Conservation (phyloP, 2,329 filamentous ascomycete species). For the Pyrenophora seminiperda region DNA sequence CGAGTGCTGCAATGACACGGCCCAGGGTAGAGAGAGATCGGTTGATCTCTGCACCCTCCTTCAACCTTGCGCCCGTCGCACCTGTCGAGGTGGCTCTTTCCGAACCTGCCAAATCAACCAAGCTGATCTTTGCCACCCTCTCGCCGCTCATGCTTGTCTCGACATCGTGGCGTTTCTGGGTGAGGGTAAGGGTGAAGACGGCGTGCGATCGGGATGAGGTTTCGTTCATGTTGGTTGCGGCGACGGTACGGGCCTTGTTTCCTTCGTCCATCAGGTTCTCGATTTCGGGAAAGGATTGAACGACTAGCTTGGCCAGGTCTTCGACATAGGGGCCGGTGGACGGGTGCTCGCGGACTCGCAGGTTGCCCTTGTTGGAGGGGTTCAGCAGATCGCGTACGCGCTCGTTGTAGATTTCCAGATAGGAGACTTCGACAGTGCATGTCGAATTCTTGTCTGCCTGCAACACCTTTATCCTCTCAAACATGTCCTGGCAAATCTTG, state of each 20-base stretch:
- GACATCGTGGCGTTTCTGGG: slow-evolving; percentile 86
- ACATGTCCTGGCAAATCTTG: slow-evolving; percentile 97
- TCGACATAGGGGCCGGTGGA: slow-evolving; percentile 98
- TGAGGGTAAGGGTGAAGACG: slow-evolving; percentile 94
- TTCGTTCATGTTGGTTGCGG: slow-evolving; percentile 99
- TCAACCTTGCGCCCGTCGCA: slow-evolving; percentile 90
- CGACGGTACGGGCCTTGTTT: slow-evolving; percentile 97
- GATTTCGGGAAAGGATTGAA: slow-evolving; percentile 92
- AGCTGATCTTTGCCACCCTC: slow-evolving; percentile 95
- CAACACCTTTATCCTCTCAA: slow-evolving; percentile 76
- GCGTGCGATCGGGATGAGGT: slow-evolving; percentile 98
- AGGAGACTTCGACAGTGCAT: slow-evolving; percentile 96
- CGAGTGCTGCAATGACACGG: slow-evolving; percentile 94
- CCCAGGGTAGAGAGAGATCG: slow-evolving; percentile 93
- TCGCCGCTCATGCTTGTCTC: slow-evolving; percentile 98
- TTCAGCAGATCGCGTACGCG: slow-evolving; percentile 94
- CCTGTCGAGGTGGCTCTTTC: slow-evolving; percentile 97
- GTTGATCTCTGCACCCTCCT: slow-evolving; percentile 99
- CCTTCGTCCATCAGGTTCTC: slow-evolving; percentile 99
- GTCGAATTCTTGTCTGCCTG: slow-evolving; percentile 76
- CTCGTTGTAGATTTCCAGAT: slow-evolving; percentile 99
- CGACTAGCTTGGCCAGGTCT: slow-evolving; percentile 92
- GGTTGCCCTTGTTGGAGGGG: slow-evolving; percentile 90
- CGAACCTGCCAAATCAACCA: slow-evolving; percentile 97
- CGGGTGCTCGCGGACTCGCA: slow-evolving; percentile 97